Evolutionary conservation across 495 filamentous ascomycete genomes (phyloP).

Genomic region (Trichocladium antarcticum): DNA sequence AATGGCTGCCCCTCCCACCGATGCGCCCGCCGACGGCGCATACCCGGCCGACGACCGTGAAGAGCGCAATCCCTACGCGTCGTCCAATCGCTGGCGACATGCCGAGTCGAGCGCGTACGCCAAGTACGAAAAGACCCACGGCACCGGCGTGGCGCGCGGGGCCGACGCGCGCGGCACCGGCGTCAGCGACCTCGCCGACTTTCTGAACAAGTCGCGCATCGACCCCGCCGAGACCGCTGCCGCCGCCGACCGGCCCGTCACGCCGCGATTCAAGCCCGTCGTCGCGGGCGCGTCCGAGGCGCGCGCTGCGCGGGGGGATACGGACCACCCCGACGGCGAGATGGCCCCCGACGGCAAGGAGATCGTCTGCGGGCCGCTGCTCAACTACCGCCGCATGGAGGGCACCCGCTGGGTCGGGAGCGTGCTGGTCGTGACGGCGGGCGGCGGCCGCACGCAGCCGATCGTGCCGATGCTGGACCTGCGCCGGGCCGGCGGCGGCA

Average conservation of each 20-base stretch:
- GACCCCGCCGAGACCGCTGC: constrained; percentile 19
- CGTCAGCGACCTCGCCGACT: constrained; percentile 39
- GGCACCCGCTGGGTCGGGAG: constrained; percentile 65
- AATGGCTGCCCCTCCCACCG: not conserved
- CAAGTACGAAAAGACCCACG: constrained; percentile 10
- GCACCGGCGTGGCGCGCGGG: constrained; percentile 28
- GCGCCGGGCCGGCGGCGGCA: constrained; percentile 7
- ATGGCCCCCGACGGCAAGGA: constrained; percentile 38
- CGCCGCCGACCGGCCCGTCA: constrained; percentile 5
- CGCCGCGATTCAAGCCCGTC: constrained; percentile 33
- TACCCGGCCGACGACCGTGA: constrained; percentile 6
- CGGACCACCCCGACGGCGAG: not conserved
- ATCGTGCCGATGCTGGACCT: constrained; percentile 26
- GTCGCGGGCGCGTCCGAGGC: constrained; percentile 30
- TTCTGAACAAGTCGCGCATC: constrained; percentile 39
- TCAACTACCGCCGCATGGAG: constrained; percentile 80
- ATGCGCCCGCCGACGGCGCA: not conserved
- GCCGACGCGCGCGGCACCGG: constrained; percentile 25
- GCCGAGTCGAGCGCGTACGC: constrained; percentile 41
- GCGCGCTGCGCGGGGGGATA: constrained; percentile 1
- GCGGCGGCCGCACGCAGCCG: constrained; percentile 41
- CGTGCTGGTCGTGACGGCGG: constrained; percentile 65
- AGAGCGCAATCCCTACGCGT: constrained; percentile 38
- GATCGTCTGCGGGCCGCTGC: constrained; percentile 65
- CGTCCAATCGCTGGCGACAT: constrained; percentile 40